These are phyloP conservation scores for Mycena albidolilacea DNA, from an alignment of 768 basidiomycete genomes.

Conservation along the genomic window DNA sequence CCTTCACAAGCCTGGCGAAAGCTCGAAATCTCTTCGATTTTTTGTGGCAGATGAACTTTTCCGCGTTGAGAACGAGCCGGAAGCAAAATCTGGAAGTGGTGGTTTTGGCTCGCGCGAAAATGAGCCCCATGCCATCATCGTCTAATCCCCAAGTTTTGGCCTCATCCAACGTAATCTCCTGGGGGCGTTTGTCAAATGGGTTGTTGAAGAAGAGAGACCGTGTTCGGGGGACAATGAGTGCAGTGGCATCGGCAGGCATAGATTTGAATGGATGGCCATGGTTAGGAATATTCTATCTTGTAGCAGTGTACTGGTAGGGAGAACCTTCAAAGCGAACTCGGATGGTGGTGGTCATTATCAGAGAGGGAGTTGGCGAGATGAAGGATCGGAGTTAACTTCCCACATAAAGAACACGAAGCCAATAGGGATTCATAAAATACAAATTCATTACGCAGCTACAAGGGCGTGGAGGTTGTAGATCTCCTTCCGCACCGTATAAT, in stretches of 20 bases:
- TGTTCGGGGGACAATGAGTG: neutral
- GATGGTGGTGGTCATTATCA: constrained; percentile 3
- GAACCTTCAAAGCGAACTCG: constrained; percentile 1
- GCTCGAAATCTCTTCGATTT: neutral
- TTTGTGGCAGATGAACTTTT: neutral
- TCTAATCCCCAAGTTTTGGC: neutral
- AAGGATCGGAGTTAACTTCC: too few species aligned
- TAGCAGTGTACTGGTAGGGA: neutral
- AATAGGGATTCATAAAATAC: too few species aligned
- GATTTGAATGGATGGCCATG: neutral
- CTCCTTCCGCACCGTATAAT: constrained; percentile 90
- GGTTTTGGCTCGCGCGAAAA: neutral
- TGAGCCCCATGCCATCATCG: neutral
- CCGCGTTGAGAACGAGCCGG: constrained; percentile 8
- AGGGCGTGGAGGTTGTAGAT: constrained; percentile 94
- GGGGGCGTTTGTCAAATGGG: neutral
- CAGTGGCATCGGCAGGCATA: constrained; percentile 1
- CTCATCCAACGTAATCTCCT: neutral
- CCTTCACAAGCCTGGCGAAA: neutral
- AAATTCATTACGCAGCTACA: constrained; percentile 67
- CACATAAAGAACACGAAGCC: too few species aligned
- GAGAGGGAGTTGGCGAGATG: too few species aligned
- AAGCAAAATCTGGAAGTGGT: constrained; percentile 8
- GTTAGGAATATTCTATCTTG: neutral
- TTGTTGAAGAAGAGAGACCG: constrained; percentile 9